Evolutionary conservation across 106 monocot genomes (phyloP), one percentile per base, ranked within the genome.

Genomic region (Dendrobium nobile): DNA sequence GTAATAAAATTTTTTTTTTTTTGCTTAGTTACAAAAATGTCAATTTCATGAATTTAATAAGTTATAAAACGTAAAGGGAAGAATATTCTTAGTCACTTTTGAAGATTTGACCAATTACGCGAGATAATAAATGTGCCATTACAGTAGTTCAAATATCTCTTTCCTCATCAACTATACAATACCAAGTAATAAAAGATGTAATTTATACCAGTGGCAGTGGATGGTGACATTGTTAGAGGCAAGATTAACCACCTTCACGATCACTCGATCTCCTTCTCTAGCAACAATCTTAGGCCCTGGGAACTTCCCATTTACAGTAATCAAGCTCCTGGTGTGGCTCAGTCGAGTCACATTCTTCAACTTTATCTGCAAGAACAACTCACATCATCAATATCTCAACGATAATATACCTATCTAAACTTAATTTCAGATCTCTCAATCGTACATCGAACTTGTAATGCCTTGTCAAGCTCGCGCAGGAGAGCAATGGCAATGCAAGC

Each of bases 301-400:
- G 19, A 77, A 90, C 47, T 85, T 47, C 48, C 85, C 87, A 54
- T 90, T 90, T 9, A 90, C 85, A 15, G 90, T 90, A 33, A 83
- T 67, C 10, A 87, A 81, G 83, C 87, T 87, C 79, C 72, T 87
- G 0, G 85, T 90, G 59, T 73, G 42, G 78, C 90, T 87, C 55
- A 90, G 47, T 7, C 85, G 48, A 11, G 90, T 87, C 40, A 85
- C 79, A 45, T 85, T 90, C 42, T 77, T 10, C 82, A 82, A 33
- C 33, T 16, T 72, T 47, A 90, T 67, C 89, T 87, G 85, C 59
- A 42, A 4, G 5, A 22, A 1, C 5, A 61, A 27, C 16, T 80
- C 41, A 74, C 3, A 73, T 2, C 58, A 26, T 45, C 10, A 55
- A 18, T 26, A 11, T 24, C 24, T 26, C 0, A 9, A 80, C 44